Percentiles rank a stretch among this genome's conserved stretches.
These are phyloP conservation scores for Arachis hypogaea DNA, from an alignment of 306 rosid genomes.

Conservation along the genomic window DNA sequence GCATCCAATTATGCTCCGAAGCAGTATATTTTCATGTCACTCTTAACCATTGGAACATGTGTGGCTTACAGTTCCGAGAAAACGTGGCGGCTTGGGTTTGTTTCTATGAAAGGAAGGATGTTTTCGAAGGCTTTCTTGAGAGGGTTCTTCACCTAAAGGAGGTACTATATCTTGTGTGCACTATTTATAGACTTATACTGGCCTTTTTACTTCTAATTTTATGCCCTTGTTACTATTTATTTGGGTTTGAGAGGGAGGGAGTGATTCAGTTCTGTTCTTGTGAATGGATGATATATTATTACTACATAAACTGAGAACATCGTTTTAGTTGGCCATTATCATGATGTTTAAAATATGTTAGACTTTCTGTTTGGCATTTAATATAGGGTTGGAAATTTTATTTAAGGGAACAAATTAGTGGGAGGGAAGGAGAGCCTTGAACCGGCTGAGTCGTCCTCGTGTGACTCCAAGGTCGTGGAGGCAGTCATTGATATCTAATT, in stretches of 20 bases:
- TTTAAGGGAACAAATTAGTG: too few species aligned
- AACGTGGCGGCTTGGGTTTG: slow-evolving; percentile 96
- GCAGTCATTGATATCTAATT: neutral
- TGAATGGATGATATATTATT: neutral
- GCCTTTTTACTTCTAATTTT: neutral
- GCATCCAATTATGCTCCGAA: neutral
- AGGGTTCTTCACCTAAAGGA: slow-evolving; percentile 87
- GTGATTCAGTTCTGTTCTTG: neutral
- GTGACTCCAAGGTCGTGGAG: too few species aligned
- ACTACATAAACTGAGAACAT: neutral
- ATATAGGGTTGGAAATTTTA: too few species aligned
- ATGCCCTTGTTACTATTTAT: neutral
- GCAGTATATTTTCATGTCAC: neutral
- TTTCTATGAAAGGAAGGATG: slow-evolving; percentile 78
- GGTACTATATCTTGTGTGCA: slow-evolving; percentile 41
- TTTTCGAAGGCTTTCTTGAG: slow-evolving; percentile 80
- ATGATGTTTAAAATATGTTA: slow-evolving; percentile 3
- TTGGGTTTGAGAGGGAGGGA: slow-evolving; percentile 13
- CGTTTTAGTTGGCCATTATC: neutral
- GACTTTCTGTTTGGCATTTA: slow-evolving; percentile 3
- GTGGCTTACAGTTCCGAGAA: slow-evolving; percentile 76
- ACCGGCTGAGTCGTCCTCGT: too few species aligned
- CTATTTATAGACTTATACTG: neutral
- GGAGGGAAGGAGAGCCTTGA: too few species aligned
- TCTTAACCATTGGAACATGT: neutral